Evolutionary conservation across 23 red algal genomes (phyloP).

Genomic region (Gracilariopsis chorda): DNA sequence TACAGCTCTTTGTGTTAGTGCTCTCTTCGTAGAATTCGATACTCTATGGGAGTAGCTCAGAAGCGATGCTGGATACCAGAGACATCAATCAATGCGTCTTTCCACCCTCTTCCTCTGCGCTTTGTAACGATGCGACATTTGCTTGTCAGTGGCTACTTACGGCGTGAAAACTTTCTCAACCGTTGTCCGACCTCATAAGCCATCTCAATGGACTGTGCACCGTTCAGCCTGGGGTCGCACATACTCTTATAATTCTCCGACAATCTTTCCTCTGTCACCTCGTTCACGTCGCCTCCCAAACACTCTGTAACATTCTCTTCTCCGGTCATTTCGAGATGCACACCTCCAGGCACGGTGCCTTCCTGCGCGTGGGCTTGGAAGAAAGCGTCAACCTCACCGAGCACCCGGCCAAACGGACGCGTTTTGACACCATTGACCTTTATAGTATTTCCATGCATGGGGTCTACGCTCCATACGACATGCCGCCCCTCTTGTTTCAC

Average conservation of each 20-base stretch:
- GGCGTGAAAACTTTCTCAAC: not conserved
- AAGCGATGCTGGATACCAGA: too few species aligned
- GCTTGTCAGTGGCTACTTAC: too few species aligned
- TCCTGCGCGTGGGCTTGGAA: constrained; percentile 73
- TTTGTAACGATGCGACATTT: too few species aligned
- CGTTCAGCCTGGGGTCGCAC: constrained; percentile 96
- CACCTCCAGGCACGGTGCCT: constrained; percentile 80
- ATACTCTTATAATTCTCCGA: constrained; percentile 66
- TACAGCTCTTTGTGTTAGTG: too few species aligned
- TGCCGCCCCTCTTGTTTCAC: constrained; percentile 58
- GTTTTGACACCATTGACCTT: constrained; percentile 78
- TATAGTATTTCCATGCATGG: constrained; percentile 88
- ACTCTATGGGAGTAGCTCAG: too few species aligned
- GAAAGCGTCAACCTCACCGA: constrained; percentile 80
- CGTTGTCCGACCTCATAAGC: constrained; percentile 15
- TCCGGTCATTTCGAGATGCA: constrained; percentile 95
- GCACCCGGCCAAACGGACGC: constrained; percentile 68
- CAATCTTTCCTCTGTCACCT: constrained; percentile 41
- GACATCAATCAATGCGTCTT: too few species aligned
- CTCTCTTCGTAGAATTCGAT: too few species aligned
- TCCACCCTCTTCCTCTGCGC: too few species aligned
- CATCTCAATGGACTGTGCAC: constrained; percentile 22
- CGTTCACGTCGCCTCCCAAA: constrained; percentile 68
- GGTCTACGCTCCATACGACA: constrained; percentile 95
- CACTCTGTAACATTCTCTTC: constrained; percentile 87